Evolutionary conservation across 192 early-diverging fungal genomes (phyloP).

Genomic region (Tieghemiomyces parasiticus): DNA sequence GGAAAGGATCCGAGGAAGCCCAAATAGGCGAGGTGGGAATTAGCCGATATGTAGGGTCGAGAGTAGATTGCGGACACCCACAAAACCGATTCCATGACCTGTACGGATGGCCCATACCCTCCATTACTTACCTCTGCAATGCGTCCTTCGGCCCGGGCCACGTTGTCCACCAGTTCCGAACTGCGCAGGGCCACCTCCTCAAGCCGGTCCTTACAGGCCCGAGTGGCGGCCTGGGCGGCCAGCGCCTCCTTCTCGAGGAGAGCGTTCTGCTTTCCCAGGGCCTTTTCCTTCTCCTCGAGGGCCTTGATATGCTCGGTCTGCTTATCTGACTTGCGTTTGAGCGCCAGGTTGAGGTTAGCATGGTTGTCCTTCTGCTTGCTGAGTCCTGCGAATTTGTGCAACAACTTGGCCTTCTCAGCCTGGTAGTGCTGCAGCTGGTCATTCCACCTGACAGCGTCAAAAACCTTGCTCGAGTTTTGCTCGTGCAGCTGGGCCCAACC

Average conservation of each 20-base stretch:
- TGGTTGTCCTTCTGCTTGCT: constrained; percentile 53
- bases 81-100: no score
- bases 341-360: constrained; percentile 43
- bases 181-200: constrained; percentile 42
- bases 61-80: no score
- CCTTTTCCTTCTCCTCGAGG: constrained; percentile 67
- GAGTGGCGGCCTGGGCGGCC: constrained; percentile 29
- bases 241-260: constrained; percentile 48
- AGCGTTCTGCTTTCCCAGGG: constrained; percentile 44
- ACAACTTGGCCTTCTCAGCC: constrained; percentile 75
- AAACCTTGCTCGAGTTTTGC: constrained; percentile 62
- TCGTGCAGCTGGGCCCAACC: constrained; percentile 70
- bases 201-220: constrained; percentile 32
- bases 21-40: no score
- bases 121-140: constrained; percentile 41
- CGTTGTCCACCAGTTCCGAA: constrained; percentile 43
- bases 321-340: constrained; percentile 62
- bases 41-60: no score
- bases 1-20: no score
- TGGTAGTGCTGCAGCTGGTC: constrained; percentile 58
- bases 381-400: constrained; percentile 63
- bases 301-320: constrained; percentile 71
- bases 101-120: no score
- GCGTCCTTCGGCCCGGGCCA: constrained; percentile 33
- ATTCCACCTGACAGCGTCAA: constrained; percentile 60